A percentile compares a stretch with the other conserved stretches of the same genome.
Conservation (phyloP, 768 basidiomycete genomes). For the Exidia glandulosa region DNA sequence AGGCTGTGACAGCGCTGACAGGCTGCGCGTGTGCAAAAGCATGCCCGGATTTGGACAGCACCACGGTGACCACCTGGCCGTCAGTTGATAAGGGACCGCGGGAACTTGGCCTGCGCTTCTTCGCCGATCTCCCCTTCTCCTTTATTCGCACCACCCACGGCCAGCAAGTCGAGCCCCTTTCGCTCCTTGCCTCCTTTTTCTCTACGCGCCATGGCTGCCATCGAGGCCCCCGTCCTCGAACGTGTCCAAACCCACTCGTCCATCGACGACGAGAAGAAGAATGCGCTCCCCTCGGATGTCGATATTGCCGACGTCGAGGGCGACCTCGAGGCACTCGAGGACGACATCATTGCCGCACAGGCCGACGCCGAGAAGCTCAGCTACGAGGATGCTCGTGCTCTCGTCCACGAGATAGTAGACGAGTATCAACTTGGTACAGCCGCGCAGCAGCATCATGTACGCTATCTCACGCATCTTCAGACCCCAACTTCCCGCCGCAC, state of each 20-base stretch:
- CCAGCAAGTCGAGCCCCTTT: too few relatives aligned
- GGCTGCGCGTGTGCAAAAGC: too few relatives aligned
- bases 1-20: too few relatives aligned
- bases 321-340: background rate
- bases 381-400: background rate
- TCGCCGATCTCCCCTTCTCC: too few relatives aligned
- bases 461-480: too few relatives aligned
- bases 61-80: too few relatives aligned
- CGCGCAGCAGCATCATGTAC: too few relatives aligned
- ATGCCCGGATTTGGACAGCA: too few relatives aligned
- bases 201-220: background rate
- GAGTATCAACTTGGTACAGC: background rate
- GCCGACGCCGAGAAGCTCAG: background rate
- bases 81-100: too few relatives aligned
- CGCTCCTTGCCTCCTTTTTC: background rate
- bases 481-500: conserved; percentile 5
- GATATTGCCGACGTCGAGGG: background rate
- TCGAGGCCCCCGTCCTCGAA: background rate
- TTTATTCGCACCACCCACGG: too few relatives aligned
- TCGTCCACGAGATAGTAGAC: background rate
- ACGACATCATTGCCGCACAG: background rate
- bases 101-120: too few relatives aligned
- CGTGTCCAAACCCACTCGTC: background rate
- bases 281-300: background rate
- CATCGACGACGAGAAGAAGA: background rate